Conservation (phyloP, 345 rosid species). For the Citrus glauca region DNA sequence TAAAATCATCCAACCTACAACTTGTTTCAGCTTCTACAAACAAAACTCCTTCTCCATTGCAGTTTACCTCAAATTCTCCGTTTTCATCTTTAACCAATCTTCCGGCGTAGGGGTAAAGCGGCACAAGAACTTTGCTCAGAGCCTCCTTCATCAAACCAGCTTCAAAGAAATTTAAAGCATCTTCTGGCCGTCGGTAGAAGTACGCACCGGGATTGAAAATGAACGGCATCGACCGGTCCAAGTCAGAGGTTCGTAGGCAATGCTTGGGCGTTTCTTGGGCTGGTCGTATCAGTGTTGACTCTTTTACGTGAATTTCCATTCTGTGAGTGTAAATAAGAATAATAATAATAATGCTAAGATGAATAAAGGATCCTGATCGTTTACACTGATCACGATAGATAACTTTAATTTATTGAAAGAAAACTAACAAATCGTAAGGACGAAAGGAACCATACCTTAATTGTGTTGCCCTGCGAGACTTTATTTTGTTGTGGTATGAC, state of each 20-base stretch:
- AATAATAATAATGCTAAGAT: too few relatives aligned
- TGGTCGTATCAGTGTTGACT: background rate
- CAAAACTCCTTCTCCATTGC: constrained; percentile 43
- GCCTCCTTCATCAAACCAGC: constrained; percentile 27
- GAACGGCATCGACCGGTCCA: constrained; percentile 27
- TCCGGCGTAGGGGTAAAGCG: constrained; percentile 40
- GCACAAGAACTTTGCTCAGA: constrained; percentile 35
- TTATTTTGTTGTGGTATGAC: too few relatives aligned
- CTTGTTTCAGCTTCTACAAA: constrained; percentile 33
- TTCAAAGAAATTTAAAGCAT: constrained; percentile 18
- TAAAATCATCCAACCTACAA: constrained; percentile 15
- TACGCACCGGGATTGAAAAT: constrained; percentile 22
- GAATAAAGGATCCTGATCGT: too few relatives aligned
- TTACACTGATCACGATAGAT: too few relatives aligned
- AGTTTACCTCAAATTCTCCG: constrained; percentile 34
- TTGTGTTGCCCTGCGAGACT: too few relatives aligned
- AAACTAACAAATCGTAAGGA: too few relatives aligned
- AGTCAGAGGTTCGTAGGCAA: constrained; percentile 35
- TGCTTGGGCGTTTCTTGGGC: constrained; percentile 17
- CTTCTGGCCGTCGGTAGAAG: constrained; percentile 24
- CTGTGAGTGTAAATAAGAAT: background rate
- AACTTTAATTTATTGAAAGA: too few relatives aligned
- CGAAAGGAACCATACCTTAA: too few relatives aligned
- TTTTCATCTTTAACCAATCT: constrained; percentile 28
- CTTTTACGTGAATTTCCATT: background rate